phyloP scores from a whole-genome alignment of 2,329 filamentous ascomycete genomes.

The Colletotrichum endophyticum region DNA sequence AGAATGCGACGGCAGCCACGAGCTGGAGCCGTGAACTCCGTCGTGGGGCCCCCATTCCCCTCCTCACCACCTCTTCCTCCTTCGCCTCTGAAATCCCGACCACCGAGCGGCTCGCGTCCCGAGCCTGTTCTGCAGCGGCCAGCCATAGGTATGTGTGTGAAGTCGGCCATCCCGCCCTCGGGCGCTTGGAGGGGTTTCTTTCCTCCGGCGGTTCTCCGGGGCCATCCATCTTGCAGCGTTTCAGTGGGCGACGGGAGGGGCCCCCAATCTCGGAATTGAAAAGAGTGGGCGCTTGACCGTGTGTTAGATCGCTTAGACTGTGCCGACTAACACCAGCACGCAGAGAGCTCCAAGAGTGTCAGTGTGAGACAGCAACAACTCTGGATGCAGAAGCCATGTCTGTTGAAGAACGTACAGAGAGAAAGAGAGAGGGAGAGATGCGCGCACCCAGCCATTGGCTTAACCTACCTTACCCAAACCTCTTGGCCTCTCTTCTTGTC shows the following conservation, averaged over 20 bases:
- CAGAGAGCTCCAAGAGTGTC: not conserved
- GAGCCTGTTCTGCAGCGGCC: not conserved
- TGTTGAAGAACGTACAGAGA: not conserved
- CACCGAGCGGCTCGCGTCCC: not conserved
- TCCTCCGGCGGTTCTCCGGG: slow-evolving; percentile 14
- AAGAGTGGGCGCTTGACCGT: not conserved
- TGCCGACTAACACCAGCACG: not conserved
- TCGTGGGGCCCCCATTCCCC: not conserved
- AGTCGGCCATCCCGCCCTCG: not conserved
- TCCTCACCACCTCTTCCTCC: not conserved
- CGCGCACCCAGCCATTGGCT: not conserved
- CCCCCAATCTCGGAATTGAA: slow-evolving; percentile 7
- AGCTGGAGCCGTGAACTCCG: not conserved
- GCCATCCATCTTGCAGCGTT: slow-evolving; percentile 6
- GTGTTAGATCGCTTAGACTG: slow-evolving; percentile 1
- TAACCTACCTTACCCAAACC: not conserved
- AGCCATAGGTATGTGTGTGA: not conserved
- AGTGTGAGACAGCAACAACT: not conserved
- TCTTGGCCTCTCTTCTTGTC: not conserved
- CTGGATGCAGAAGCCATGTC: not conserved
- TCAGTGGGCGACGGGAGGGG: not conserved
- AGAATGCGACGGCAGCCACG: slow-evolving; percentile 8
- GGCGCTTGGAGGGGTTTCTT: not conserved
- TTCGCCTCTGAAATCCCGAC: not conserved
- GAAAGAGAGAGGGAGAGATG: not conserved